Evolutionary conservation across 148 eudicot species (phyloP).

Genomic region (Chenopodium formosanum): DNA sequence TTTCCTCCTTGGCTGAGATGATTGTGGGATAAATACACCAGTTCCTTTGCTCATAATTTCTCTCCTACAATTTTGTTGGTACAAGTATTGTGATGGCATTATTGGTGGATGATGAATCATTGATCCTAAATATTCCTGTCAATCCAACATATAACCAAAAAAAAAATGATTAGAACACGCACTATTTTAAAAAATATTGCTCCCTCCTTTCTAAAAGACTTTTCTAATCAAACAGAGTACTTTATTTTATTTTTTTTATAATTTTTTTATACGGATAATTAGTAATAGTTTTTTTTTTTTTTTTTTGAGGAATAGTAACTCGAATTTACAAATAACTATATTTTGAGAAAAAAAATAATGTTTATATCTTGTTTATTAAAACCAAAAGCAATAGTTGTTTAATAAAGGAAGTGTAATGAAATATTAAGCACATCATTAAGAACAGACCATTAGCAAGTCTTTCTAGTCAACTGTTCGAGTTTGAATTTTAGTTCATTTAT

Average conservation of each 20-base stretch:
- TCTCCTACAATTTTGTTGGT: conserved; percentile 39
- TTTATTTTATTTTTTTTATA: no score
- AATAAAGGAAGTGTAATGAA: background rate
- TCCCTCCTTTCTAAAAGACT: no score
- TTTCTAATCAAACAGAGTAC: no score
- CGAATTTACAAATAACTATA: background rate
- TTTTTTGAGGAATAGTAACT: no score
- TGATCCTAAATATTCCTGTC: conserved; percentile 40
- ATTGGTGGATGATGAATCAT: conserved; percentile 30
- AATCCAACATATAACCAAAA: background rate
- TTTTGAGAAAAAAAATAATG: background rate
- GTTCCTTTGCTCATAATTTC: conserved; percentile 67
- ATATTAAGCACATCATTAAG: background rate
- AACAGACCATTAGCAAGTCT: background rate
- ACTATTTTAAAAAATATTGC: no score
- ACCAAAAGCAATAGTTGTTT: background rate
- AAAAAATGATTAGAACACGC: background rate
- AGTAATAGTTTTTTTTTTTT: no score
- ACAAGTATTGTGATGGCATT: conserved; percentile 30
- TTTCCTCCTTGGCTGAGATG: conserved; percentile 51
- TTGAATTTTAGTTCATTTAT: background rate
- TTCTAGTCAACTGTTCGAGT: background rate
- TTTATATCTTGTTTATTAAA: background rate
- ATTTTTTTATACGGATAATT: no score
- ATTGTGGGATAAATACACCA: conserved; percentile 80